Base-by-base conservation (phyloP, 352 stramenopile genomes). In the Thraustochytrium sp. region DNA sequence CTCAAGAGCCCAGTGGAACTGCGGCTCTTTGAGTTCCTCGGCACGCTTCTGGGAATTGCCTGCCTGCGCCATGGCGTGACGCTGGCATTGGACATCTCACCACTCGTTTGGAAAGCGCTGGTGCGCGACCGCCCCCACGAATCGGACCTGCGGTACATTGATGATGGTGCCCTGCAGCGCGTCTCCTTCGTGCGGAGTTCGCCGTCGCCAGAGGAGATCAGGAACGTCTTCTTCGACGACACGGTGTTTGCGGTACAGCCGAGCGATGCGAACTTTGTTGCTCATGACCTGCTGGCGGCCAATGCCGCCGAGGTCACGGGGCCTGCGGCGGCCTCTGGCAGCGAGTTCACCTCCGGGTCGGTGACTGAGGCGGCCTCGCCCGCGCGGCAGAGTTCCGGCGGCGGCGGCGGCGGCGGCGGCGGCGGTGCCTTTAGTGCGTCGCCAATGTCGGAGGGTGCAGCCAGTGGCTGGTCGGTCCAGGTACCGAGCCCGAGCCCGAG, bases 21-120 rank as follows among this genome's bases (percentile, higher is more conserved):
- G 68, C 68, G 68, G 11, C 68, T 80, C 36, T 72, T 80, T 72
- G 68, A 80, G 23, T 80, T 80, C 53, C 68, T 80, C 31, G 68
- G 68, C 26, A 80, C 31, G 1, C 68, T 80, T 0, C 13, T 80
- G 31, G 68, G 68, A 13, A 80, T 80, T 42, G 68, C 68, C n/a
- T 63, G 68, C 16, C 31, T 80, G 23, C 68, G 68, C 26, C 68
- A 80, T 51, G 68, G 68, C 13, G 53, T 80, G 31, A 80, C 68
- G 18, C 38, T 80, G 44, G 31, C 68, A 3, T 18, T 80, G 9
- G 68, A 80, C 53, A 31, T 80, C 23, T 80, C 68, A n/a, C 68
- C 68, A 23, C 53, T 80, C 8, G 68, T 80, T 5, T 80, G 68
- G 68, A 80, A 80, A 26, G 31, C 29, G 0, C 49, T 80, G 5